phyloP scores from a whole-genome alignment of 2,329 filamentous ascomycete species.

The Pyrenophora tritici-repentis region DNA sequence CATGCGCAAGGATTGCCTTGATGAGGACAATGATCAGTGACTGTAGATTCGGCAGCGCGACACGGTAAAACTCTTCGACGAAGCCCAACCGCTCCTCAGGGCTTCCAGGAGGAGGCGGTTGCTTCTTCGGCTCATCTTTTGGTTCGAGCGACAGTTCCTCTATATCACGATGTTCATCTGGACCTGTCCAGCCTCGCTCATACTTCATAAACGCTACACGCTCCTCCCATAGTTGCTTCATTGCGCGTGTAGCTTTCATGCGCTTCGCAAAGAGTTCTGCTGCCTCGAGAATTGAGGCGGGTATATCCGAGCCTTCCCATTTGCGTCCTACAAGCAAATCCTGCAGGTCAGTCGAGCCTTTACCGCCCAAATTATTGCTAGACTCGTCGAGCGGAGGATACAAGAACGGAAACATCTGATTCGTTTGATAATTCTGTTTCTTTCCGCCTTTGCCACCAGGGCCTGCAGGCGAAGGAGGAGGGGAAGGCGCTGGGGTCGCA shows the following conservation, averaged over 20 bases:
- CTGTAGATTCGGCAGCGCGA: slow-evolving; percentile 82
- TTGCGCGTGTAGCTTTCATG: slow-evolving; percentile 88
- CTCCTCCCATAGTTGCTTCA: slow-evolving; percentile 93
- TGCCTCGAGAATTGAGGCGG: slow-evolving; percentile 91
- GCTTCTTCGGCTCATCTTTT: slow-evolving; percentile 43
- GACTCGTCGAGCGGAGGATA: slow-evolving; percentile 90
- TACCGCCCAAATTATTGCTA: slow-evolving; percentile 89
- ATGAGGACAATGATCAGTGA: slow-evolving; percentile 91
- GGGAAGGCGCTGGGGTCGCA: slow-evolving; percentile 94
- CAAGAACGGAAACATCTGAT: slow-evolving; percentile 97
- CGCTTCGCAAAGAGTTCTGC: slow-evolving; percentile 88
- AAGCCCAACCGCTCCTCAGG: slow-evolving; percentile 69
- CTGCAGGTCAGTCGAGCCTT: slow-evolving; percentile 80
- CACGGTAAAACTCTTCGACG: slow-evolving; percentile 83
- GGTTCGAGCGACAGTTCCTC: slow-evolving; percentile 48
- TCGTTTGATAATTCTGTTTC: slow-evolving; percentile 99
- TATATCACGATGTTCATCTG: slow-evolving; percentile 53
- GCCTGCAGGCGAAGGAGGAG: slow-evolving; percentile 86
- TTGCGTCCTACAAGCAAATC: slow-evolving; percentile 78
- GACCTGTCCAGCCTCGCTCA: slow-evolving; percentile 82
- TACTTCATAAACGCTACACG: slow-evolving; percentile 89
- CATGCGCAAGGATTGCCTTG: slow-evolving; percentile 84
- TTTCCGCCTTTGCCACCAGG: slow-evolving; percentile 88
- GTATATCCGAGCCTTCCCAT: slow-evolving; percentile 94
- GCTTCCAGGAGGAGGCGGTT: slow-evolving; percentile 52